Evolutionary conservation across 768 basidiomycete species (phyloP), one percentile per base, ranked within the genome.

Genomic region (Paxillus ammoniavirescens): DNA sequence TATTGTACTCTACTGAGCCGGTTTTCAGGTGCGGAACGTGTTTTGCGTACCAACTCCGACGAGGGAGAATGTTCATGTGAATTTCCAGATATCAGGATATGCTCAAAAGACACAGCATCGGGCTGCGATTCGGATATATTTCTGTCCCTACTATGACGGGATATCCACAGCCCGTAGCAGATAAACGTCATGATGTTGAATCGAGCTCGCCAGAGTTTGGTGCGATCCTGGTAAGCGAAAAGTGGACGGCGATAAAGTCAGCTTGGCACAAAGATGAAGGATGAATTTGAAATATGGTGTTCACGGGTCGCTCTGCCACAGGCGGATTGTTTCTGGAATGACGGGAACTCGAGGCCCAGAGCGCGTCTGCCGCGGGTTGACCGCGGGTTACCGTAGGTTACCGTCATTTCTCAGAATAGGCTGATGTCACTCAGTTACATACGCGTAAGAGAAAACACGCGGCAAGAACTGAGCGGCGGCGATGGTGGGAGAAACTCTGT

Each of bases 361-460:
- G 33, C 10, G 35, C 35, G 35, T 35, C 35, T 5, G 38, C 38
- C n/a, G 21, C 26, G 13, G 42, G 42, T 43, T 14, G 10, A 10
- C 42, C 18, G 26, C 42, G 42, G 42, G 41, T 43, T 43, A 18
- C 26, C 23, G 14, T 21, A 15, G 36, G 13, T 12, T 33, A 33
- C 33, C 33, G 33, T 33, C 33, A 33, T 9, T 10, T 33, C 10
- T 10, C 10, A 3, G 7, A 13, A 38, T 38, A 6, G 3, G 3
- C n/a, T 17, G n/a, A 40, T 40, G 38, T 40, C n/a, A 40, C 17
- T 9, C 38, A 17, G 12, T 40, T 40, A 12, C 26, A 26, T 26
- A 26, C 40, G 53, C 57, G 61, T 33, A 45, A 40, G 10, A 42
- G 52, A 60, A 60, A 58, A 61, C 66, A 62, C 54, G 60, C 59